Base-by-base conservation (phyloP, 305 asterid species). In the Salvia sclarea region DNA sequence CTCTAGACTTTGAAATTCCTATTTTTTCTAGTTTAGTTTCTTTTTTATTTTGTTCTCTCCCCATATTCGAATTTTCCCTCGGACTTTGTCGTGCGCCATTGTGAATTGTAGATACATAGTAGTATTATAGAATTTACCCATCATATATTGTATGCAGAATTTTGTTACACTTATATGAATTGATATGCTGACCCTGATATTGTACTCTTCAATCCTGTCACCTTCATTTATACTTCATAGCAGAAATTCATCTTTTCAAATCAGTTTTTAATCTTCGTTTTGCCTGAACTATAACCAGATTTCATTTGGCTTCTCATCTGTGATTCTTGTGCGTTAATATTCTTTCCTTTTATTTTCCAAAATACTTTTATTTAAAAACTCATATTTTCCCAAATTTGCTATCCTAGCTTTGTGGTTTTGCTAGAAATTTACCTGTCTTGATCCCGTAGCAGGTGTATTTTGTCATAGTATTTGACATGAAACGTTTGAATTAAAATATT, bases 21-120 rank as follows among this genome's bases (percentile, higher is more conserved):
- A 11, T 38, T 53, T 50, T 57, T 58, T 38, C 9, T 66, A 77
- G 81, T 70, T 31, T 62, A 71, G 80, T 53, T 66, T 35, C 41
- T 17, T 61, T 73, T 31, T 69, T 0, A 69, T 64, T 24, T 20
- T 25, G 4, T 66, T 76, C 44, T 24, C 28, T 61, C 48, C 72
- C 55, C 10, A 8, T 60, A 25, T 67, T 50, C 47, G 41, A 63
- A 67, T 62, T 78, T 48, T 35, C 25, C 54, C 53, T 28, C 18
- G 40, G 61, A 57, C 25, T 30, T 50, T 64, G 7, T 40, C 40
- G 47, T 67, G 71, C 35, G 59, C 64, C 45, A 64, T 73, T 73
- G 73, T 55, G 69, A 60, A 50, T 55, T 76, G 70, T 78, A 82
- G 82, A 64, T 76, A 73, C 68, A 62, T 57, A 71, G 64, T 54